phyloP scores from a whole-genome alignment of 2,329 filamentous ascomycete genomes.

The Cercospora sp. region DNA sequence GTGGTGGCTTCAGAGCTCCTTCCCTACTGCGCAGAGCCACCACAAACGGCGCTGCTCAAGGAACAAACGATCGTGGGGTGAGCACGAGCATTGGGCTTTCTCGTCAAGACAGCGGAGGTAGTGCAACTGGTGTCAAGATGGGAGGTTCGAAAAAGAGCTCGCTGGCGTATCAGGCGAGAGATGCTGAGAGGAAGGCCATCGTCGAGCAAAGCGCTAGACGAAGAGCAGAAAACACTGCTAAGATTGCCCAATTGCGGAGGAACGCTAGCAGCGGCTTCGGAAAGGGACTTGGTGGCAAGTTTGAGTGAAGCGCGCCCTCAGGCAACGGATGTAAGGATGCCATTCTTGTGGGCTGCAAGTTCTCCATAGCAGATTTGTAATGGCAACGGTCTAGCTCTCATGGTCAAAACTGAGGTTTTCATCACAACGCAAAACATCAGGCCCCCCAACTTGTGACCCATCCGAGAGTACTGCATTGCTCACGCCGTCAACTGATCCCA shows the following conservation, averaged over 20 bases:
- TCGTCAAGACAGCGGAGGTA: conserved; percentile 30
- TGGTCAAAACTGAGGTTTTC: neutral
- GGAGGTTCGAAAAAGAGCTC: conserved; percentile 60
- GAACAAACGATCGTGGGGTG: conserved; percentile 41
- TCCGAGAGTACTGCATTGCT: neutral
- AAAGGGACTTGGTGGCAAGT: conserved; percentile 43
- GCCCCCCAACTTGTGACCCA: neutral
- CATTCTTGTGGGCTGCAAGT: neutral
- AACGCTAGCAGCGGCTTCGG: conserved; percentile 43
- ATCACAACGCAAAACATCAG: neutral
- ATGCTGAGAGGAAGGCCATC: conserved; percentile 55
- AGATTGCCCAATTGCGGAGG: conserved; percentile 45
- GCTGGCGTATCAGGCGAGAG: conserved; percentile 60
- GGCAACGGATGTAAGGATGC: neutral
- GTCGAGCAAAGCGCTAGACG: conserved; percentile 54
- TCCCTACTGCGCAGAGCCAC: conserved; percentile 72
- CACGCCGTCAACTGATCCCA: conserved; percentile 30
- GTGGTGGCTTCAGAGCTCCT: conserved; percentile 64
- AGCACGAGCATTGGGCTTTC: conserved; percentile 35
- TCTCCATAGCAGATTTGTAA: neutral
- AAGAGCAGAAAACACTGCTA: conserved; percentile 51
- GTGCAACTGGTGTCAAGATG: conserved; percentile 41
- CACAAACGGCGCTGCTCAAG: conserved; percentile 45
- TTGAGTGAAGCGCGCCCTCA: conserved; percentile 39
- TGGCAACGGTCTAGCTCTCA: neutral